phyloP scores from a whole-genome alignment of 2,329 filamentous ascomycete species.

The Verticillium nubilum region DNA sequence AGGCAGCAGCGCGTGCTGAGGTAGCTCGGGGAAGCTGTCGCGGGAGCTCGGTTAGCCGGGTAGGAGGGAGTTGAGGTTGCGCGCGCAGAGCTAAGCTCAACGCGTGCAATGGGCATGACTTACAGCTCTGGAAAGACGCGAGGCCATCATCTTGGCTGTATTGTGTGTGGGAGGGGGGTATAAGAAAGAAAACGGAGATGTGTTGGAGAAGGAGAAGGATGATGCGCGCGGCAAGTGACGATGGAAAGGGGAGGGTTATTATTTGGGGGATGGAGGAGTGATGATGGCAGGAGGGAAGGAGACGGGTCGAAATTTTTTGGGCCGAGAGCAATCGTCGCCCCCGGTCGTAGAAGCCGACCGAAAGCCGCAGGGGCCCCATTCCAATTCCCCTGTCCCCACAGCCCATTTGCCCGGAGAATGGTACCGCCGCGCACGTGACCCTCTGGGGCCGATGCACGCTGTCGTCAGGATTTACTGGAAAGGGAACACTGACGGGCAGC shows the following conservation, averaged over 20 bases:
- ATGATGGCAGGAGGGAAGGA: slow-evolving; percentile 14
- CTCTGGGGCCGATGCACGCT: not conserved
- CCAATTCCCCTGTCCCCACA: not conserved
- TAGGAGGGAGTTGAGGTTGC: not conserved
- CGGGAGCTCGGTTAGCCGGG: slow-evolving; percentile 14
- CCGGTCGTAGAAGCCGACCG: slow-evolving; percentile 36
- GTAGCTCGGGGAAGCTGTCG: slow-evolving; percentile 71
- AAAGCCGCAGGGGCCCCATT: slow-evolving; percentile 25
- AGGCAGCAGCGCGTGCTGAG: slow-evolving; percentile 60
- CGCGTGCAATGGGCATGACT: slow-evolving; percentile 29
- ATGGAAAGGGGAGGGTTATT: slow-evolving; percentile 13
- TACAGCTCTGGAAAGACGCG: slow-evolving; percentile 71
- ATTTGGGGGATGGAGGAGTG: slow-evolving; percentile 10
- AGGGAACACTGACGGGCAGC: no score
- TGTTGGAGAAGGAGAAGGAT: slow-evolving; percentile 8
- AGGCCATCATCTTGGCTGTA: slow-evolving; percentile 60
- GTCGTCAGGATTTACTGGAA: no score
- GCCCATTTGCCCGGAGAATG: not conserved
- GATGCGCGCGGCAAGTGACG: slow-evolving; percentile 16
- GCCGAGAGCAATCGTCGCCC: slow-evolving; percentile 23
- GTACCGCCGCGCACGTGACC: not conserved
- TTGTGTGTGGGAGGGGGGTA: slow-evolving; percentile 12
- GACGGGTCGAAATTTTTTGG: slow-evolving; percentile 30
- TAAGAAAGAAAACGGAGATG: slow-evolving; percentile 14
- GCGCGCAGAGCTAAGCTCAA: not conserved